These are phyloP conservation scores for Fusarium sp. DNA, from an alignment of 2,329 filamentous ascomycete genomes.

Conservation along the genomic window DNA sequence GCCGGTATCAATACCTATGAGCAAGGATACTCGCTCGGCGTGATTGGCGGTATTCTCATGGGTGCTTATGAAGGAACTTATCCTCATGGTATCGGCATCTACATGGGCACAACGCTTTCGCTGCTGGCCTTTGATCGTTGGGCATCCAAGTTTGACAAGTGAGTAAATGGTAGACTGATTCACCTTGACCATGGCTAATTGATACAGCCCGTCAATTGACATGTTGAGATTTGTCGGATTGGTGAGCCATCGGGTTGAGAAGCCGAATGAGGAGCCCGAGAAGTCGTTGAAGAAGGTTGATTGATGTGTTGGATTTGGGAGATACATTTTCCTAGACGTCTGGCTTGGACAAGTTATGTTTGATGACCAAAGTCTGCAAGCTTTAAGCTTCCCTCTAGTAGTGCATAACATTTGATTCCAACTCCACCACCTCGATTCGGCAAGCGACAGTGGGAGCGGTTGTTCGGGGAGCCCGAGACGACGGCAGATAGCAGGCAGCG, in stretches of 20 bases:
- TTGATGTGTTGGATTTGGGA: background rate
- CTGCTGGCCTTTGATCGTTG: background rate
- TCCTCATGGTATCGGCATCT: background rate
- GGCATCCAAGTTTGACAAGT: slow-evolving; percentile 2
- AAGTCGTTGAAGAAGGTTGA: background rate
- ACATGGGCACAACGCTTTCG: background rate
- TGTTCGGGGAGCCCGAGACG: too few relatives aligned
- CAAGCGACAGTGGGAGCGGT: too few relatives aligned
- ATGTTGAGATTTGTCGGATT: background rate
- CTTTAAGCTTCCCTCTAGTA: background rate
- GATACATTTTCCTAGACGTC: background rate
- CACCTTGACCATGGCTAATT: background rate
- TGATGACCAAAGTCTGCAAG: background rate
- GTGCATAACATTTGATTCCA: background rate
- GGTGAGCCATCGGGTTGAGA: background rate
- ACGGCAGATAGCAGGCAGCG: too few relatives aligned
- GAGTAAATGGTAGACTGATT: background rate
- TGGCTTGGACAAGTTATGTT: background rate
- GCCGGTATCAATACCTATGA: background rate
- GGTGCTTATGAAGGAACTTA: background rate
- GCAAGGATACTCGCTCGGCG: background rate
- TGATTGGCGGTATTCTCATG: background rate
- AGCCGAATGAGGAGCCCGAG: background rate
- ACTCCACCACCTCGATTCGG: background rate
- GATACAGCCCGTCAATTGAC: background rate